These are phyloP conservation scores for Eucalyptus victrix DNA, from an alignment of 345 rosid genomes.

Conservation along the genomic window DNA sequence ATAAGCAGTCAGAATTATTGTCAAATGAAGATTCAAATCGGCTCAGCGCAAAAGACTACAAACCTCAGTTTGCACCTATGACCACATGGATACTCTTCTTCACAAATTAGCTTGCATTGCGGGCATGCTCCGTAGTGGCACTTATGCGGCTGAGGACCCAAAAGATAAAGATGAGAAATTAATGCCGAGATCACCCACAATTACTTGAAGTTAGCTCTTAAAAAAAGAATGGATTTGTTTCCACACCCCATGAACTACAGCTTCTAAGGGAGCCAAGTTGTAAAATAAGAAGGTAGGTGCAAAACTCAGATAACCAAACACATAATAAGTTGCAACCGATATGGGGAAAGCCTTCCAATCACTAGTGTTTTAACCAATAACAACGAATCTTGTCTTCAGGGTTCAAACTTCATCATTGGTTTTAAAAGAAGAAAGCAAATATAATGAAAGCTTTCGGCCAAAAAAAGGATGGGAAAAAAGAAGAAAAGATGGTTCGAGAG, in stretches of 20 bases:
- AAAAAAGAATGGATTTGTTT: not conserved
- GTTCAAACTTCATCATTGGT: not conserved
- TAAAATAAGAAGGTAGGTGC: not conserved
- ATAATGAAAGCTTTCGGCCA: not conserved
- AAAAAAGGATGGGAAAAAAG: not conserved
- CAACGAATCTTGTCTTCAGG: not conserved
- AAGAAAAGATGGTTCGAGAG: not conserved
- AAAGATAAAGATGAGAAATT: not conserved
- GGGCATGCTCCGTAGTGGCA: conserved; percentile 98
- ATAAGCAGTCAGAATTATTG: not conserved
- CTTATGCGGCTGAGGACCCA: conserved; percentile 55
- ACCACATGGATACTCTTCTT: conserved; percentile 79
- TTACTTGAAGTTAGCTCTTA: not conserved
- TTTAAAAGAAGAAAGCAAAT: not conserved
- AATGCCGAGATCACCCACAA: not conserved
- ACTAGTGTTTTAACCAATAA: not conserved
- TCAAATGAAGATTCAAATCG: not conserved
- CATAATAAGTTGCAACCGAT: not conserved
- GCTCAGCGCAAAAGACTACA: not conserved
- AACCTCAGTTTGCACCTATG: conserved; percentile 83
- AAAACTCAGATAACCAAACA: not conserved
- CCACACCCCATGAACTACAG: not conserved
- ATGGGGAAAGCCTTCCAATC: not conserved
- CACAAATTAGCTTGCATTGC: conserved; percentile 61
- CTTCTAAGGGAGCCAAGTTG: not conserved